Evolutionary conservation across 805 yeast genomes (phyloP), one percentile per base, ranked within the genome.

Genomic region (Nakazawaea anatomiae): DNA sequence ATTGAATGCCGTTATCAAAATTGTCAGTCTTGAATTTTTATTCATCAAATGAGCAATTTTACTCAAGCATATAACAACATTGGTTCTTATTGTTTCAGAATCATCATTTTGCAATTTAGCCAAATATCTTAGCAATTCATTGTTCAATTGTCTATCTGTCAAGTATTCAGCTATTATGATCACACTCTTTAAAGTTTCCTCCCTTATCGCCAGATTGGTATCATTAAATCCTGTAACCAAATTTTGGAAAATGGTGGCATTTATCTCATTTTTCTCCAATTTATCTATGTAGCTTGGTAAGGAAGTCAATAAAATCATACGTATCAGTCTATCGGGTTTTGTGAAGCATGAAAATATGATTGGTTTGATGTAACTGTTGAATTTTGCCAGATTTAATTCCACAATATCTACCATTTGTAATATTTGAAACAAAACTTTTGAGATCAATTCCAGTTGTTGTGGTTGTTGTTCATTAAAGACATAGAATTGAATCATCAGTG

Each of bases 191-290:
- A 92, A 71, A 0, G 97, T 87, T 48, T 84, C 88, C 56, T 87
- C 87, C 55, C 97, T 73, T 40, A 92, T 80, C n/a, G 84, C 75
- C 4, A 83, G 77, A 62, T 89, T 91, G 1, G 94, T 80, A 63
- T 92, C 99, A 35, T 83, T 80, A 59, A 92, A 86, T 0, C 99
- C 98, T 14, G 85, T 81, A n/a, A 84, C 68, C 58, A 87, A 73
- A 45, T 76, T 76, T 8, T 80, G 79, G 64, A 87, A 89, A 1
- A 94, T 75, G 56, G 79, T 82, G 56, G 77, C 82, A 55, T 85
- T 85, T 4, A 91, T 77, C 32, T 85, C 89, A 42, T 76, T 66
- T 39, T 79, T 80, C 2, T 80, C 72, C 27, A 89, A 63, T 38
- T 65, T 65, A 1, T 69, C 70, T 30, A 81, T 71, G 53, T 78